A percentile compares a stretch with the other conserved stretches of the same genome.
Conservation (phyloP, 805 yeast species). For the Lipomyces japonicus region DNA sequence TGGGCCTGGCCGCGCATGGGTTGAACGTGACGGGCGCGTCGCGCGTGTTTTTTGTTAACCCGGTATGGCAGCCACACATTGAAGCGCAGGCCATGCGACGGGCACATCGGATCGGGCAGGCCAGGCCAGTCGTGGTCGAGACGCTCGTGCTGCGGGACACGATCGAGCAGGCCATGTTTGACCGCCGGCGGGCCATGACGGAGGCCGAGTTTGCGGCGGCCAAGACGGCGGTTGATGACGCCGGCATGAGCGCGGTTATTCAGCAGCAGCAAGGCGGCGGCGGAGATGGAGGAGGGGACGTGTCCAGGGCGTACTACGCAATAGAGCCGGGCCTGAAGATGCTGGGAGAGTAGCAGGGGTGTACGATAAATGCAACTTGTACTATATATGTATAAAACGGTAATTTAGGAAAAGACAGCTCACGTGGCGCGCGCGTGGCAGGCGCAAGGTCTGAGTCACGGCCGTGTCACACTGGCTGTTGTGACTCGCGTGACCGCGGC, state of each 20-base stretch:
- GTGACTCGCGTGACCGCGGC: no score
- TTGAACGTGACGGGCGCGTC: constrained; percentile 65
- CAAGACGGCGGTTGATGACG: constrained; percentile 25
- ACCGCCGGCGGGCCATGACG: constrained; percentile 25
- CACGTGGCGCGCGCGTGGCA: no score
- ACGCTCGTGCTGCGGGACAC: constrained; percentile 60
- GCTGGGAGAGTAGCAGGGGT: no score
- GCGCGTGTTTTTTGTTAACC: constrained; percentile 64
- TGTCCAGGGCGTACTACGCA: no score
- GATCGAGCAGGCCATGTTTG: constrained; percentile 65
- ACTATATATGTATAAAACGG: no score
- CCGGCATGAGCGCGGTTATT: constrained; percentile 13
- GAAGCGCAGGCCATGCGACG: constrained; percentile 77
- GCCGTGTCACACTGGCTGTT: no score
- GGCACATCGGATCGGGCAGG: constrained; percentile 73
- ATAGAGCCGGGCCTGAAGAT: no score
- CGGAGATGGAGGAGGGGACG: no score
- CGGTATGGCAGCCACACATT: constrained; percentile 64
- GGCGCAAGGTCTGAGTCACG: no score
- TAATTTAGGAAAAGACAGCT: no score
- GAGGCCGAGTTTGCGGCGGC: constrained; percentile 20
- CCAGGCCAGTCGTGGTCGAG: constrained; percentile 60
- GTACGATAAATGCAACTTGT: no score
- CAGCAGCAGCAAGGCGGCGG: no score
- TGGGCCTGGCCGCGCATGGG: constrained; percentile 66